phyloP scores from a whole-genome alignment of 164 flowering plant species.

The Tetrastigma voinierianum region DNA sequence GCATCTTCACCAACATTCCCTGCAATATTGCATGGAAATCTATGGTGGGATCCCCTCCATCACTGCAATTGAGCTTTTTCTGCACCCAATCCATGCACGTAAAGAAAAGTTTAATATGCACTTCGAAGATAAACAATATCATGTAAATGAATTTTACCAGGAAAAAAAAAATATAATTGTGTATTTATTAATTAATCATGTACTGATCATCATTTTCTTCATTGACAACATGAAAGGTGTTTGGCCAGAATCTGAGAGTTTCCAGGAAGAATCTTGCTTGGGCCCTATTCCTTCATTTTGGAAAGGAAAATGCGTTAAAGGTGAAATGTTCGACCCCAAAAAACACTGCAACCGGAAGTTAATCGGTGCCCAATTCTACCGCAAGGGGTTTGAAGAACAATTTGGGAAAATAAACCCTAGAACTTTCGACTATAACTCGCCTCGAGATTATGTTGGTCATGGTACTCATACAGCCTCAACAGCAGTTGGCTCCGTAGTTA shows the following conservation, averaged over 20 bases:
- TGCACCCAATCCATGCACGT: no score
- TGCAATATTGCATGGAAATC: no score
- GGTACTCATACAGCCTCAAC: conserved; percentile 85
- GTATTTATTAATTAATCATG: not conserved
- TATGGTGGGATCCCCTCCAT: no score
- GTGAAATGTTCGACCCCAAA: conserved; percentile 39
- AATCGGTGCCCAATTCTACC: conserved; percentile 62
- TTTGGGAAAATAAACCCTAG: conserved; percentile 31
- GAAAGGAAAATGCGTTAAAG: conserved; percentile 55
- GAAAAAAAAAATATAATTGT: not conserved
- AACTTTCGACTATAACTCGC: conserved; percentile 46
- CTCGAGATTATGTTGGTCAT: conserved; percentile 62
- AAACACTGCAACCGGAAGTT: conserved; percentile 54
- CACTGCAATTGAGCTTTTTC: no score
- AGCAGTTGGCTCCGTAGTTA: conserved; percentile 54
- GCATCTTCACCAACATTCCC: no score
- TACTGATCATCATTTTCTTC: not conserved
- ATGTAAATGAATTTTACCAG: no score
- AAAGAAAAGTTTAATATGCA: no score
- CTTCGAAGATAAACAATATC: no score
- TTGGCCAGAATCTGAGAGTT: conserved; percentile 71
- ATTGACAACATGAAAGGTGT: conserved; percentile 31
- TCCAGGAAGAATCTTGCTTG: conserved; percentile 33
- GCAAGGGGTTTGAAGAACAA: conserved; percentile 39
- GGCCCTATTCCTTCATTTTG: conserved; percentile 47